Evolutionary conservation across 192 early-diverging fungal species (phyloP), one percentile per base, ranked within the genome.

Genomic region (Coemansia reversa): DNA sequence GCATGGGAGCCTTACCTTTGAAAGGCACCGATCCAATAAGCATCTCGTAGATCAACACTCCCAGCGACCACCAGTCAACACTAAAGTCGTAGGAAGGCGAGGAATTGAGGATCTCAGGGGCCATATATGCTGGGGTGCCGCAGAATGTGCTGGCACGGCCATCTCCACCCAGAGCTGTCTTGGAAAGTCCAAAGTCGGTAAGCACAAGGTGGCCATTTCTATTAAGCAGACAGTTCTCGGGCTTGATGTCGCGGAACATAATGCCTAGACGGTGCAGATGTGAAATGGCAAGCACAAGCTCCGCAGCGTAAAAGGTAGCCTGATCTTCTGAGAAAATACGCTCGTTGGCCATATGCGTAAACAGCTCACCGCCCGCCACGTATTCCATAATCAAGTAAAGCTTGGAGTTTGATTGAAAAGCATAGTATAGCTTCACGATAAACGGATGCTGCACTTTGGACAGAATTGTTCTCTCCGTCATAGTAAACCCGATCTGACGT

Each of bases 141-240:
- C 93, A 94, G 70, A 94, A 95, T 1, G 94, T 93, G 39, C 79
- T 87, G 5, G 92, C 91, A 16, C 86, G 82, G 47, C 68, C 63
- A 24, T 77, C 79, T 23, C 65, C 67, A 53, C 68, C 71, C 49
- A 82, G 62, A 11, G 74, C 75, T 6, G 79, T 77, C 75, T 97
- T 97, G n/a, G 87, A 89, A 2, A 98, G 84, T 1, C 95, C 95
- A 84, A 96, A 98, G 71, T 97, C 95, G 2, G 94, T 95, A 55
- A 97, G 76, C n/a, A 93, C 69, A 28, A 95, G 70, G 69, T 96
- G 92, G 4, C 94, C 94, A 2, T 89, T 84, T 4, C 65, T 72
- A 67, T 89, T 87, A 20, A 96, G 69, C 53, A 92, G 79, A 42
- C 85, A 86, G 67, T 89, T 89, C 59, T 89, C 90, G 0, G 89